These are phyloP conservation scores for Sporothrix luriei DNA, from an alignment of 2,329 filamentous ascomycete genomes.

Conservation along the genomic window DNA sequence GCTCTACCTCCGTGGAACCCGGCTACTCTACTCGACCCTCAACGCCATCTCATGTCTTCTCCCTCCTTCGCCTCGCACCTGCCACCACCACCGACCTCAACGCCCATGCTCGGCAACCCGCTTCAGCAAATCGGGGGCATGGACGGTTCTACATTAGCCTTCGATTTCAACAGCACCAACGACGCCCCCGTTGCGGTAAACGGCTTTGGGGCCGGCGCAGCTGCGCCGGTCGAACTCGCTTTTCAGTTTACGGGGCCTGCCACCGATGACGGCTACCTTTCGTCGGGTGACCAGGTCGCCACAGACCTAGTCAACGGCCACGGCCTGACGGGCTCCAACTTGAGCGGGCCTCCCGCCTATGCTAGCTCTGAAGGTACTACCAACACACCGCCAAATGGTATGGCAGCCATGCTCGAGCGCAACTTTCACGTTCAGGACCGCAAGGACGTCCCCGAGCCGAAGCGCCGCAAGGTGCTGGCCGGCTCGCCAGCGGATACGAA, in stretches of 20 bases:
- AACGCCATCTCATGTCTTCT: slow-evolving; percentile 12
- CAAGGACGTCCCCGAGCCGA: slow-evolving; percentile 58
- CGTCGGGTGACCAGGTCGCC: slow-evolving; percentile 39
- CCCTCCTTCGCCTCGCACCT: not conserved
- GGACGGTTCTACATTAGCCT: not conserved
- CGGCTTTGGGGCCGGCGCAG: not conserved
- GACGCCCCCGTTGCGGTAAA: not conserved
- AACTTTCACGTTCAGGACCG: slow-evolving; percentile 75
- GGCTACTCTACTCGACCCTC: slow-evolving; percentile 37
- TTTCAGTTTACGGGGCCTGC: slow-evolving; percentile 32
- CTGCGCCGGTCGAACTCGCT: slow-evolving; percentile 9
- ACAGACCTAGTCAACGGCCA: slow-evolving; percentile 17
- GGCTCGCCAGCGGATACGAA: slow-evolving; percentile 39
- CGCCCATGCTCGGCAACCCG: slow-evolving; percentile 8
- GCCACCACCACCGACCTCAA: slow-evolving; percentile 8
- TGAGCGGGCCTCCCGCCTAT: slow-evolving; percentile 19
- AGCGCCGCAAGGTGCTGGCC: slow-evolving; percentile 61
- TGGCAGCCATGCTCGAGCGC: slow-evolving; percentile 69
- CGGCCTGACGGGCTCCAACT: slow-evolving; percentile 17
- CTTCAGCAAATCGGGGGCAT: not conserved
- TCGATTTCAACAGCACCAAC: slow-evolving; percentile 18
- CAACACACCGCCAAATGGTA: slow-evolving; percentile 41
- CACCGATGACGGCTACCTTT: slow-evolving; percentile 39
- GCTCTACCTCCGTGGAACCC: slow-evolving; percentile 48
- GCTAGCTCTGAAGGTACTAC: not conserved